Base-by-base conservation (phyloP, 2,329 filamentous ascomycete species). In the Calonectria leucothoes region DNA sequence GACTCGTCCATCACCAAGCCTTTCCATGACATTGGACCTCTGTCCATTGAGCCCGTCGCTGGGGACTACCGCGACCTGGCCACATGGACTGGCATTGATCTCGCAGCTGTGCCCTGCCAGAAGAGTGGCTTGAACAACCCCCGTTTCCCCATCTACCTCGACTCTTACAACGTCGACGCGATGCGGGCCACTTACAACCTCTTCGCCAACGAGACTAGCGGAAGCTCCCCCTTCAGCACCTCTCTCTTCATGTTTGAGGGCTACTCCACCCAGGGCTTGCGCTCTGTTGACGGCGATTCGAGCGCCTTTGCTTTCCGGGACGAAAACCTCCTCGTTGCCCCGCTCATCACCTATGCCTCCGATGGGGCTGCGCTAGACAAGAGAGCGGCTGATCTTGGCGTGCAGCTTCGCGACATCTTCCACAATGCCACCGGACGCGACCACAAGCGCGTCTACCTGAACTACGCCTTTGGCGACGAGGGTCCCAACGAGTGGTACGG, bases 231-330 rank as follows among this genome's bases (percentile, higher is more conserved):
- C 15, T 79, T 80, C 39, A 75, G 57, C 59, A 71, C 66, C 25
- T 80, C 79, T 2, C 82, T 91, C 55, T 88, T 91, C 81, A 87
- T 91, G 85, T 88, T 91, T 68, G 90, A 92, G 77, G 87, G 87
- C 4, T 91, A 91, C 80, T 85, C 88, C 1, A 81, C 79, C 10
- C 80, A 86, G 27, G 89, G 86, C 1, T 85, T 80, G 0, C 74
- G 76, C 4, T 49, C 63, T 0, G 48, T 64, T 0, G 20, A 68
- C 35, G 20, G 27, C 2, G 20, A 66, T 12, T 72, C 65, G 3
- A 49, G 69, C 27, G 77, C 78, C 10, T 80, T 79, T 29, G 79
- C 77, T 0, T 80, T 79, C 70, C 76, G 79, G 1, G 65, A 75
- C 1, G 67, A 79, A 27, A 77, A 79, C 35, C 72, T 80, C 8